phyloP scores from a whole-genome alignment of 106 monocot species.

The Xerophyta viscosa region DNA sequence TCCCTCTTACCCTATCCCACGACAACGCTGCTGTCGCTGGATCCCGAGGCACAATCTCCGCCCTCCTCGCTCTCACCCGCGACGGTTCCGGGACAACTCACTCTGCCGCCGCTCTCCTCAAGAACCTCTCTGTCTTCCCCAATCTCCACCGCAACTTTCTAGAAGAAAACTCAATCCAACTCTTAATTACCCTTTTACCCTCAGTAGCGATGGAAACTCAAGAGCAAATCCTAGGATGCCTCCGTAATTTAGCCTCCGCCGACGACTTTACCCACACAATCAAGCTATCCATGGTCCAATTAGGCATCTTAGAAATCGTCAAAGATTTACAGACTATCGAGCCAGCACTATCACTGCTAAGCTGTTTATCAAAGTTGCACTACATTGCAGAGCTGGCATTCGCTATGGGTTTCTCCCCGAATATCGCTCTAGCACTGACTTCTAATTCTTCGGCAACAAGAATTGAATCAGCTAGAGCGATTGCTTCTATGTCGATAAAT shows the following conservation, averaged over 20 bases:
- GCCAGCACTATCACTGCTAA: constrained; percentile 43
- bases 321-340: constrained; percentile 20
- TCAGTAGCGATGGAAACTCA: constrained; percentile 52
- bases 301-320: constrained; percentile 27
- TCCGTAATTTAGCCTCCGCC: constrained; percentile 46
- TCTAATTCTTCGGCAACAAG: constrained; percentile 22
- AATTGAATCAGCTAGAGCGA: constrained; percentile 38
- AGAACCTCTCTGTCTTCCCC: constrained; percentile 49
- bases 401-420: constrained; percentile 31
- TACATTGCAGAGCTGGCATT: constrained; percentile 41
- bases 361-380: constrained; percentile 36
- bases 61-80: constrained; percentile 54
- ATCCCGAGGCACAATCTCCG: constrained; percentile 40
- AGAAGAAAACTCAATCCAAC: constrained; percentile 36
- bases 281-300: constrained; percentile 43
- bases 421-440: constrained; percentile 20
- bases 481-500: constrained; percentile 13
- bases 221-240: constrained; percentile 50
- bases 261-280: constrained; percentile 12
- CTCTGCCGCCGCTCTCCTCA: constrained; percentile 60
- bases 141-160: constrained; percentile 41
- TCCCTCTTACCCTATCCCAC: constrained; percentile 27
- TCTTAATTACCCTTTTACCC: constrained; percentile 28
- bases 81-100: constrained; percentile 54
- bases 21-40: constrained; percentile 50